Evolutionary conservation across 495 filamentous ascomycete genomes (phyloP).

Genomic region (Talaromyces stipitatus): DNA sequence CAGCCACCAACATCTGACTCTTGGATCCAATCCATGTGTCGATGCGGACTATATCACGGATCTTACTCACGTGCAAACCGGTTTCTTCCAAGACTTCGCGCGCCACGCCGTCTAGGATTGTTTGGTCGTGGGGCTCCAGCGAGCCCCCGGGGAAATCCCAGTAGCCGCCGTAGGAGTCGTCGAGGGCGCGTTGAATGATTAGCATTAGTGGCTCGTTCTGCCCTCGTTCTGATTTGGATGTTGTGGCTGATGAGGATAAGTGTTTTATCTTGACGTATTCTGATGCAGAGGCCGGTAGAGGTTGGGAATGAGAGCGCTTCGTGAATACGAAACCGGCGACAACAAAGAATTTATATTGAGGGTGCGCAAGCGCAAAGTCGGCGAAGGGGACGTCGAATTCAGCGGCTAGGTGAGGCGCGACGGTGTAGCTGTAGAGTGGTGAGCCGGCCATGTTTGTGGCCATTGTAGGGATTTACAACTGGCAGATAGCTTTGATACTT

Average conservation of each 20-base stretch:
- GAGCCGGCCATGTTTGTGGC: slow-evolving; percentile 6
- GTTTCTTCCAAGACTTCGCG: slow-evolving; percentile 55
- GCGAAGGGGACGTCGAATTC: slow-evolving; percentile 28
- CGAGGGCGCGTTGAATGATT: slow-evolving; percentile 43
- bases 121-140: slow-evolving; percentile 37
- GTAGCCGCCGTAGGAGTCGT: slow-evolving; percentile 33
- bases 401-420: slow-evolving; percentile 28
- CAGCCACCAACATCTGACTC: slow-evolving; percentile 1
- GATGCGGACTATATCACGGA: slow-evolving; percentile 34
- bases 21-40: slow-evolving; percentile 22
- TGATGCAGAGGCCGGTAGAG: background rate
- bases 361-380: slow-evolving; percentile 21
- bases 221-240: background rate
- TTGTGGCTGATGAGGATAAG: background rate
- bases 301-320: background rate
- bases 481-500: background rate
- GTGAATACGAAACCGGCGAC: slow-evolving; percentile 40
- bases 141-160: slow-evolving; percentile 57
- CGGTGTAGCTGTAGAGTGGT: slow-evolving; percentile 16
- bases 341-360: slow-evolving; percentile 26
- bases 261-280: background rate
- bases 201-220: slow-evolving; percentile 26
- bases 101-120: slow-evolving; percentile 44
- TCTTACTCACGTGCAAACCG: slow-evolving; percentile 38
- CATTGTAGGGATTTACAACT: background rate